These are phyloP conservation scores for Boletellus deceptivus DNA, from an alignment of 1,284 basidiomycete genomes.

Conservation along the genomic window DNA sequence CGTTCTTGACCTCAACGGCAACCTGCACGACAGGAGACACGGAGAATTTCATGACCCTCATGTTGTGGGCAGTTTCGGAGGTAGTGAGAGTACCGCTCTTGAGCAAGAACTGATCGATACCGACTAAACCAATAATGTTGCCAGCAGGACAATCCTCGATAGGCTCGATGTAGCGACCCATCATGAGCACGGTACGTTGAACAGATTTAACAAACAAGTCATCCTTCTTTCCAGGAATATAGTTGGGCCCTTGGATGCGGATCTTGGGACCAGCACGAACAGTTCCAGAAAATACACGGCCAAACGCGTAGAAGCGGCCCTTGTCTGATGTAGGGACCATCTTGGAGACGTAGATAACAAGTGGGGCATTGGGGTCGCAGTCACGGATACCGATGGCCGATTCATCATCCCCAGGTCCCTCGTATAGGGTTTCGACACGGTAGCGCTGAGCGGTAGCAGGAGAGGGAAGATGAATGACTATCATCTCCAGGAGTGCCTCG, in stretches of 20 bases:
- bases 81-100: slow-evolving; percentile 98
- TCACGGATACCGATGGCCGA: slow-evolving; percentile 98
- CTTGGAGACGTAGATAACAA: slow-evolving; percentile 99
- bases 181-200: slow-evolving; percentile 99
- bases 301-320: slow-evolving; percentile 99
- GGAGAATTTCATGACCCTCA: slow-evolving; percentile 99
- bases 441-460: slow-evolving; percentile 96
- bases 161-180: slow-evolving; percentile 98
- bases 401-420: slow-evolving; percentile 99
- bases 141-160: slow-evolving; percentile 99
- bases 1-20: slow-evolving; percentile 99
- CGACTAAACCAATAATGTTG: slow-evolving; percentile 99
- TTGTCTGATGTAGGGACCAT: slow-evolving; percentile 99
- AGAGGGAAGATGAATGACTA: slow-evolving; percentile 98
- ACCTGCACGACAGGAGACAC: slow-evolving; percentile 99
- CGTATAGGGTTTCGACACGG: slow-evolving; percentile 99
- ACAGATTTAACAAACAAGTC: slow-evolving; percentile 98
- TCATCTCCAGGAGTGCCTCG: slow-evolving; percentile 99
- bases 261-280: slow-evolving; percentile 97
- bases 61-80: slow-evolving; percentile 99
- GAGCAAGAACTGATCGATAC: slow-evolving; percentile 99
- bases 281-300: slow-evolving; percentile 99
- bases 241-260: slow-evolving; percentile 99
- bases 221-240: slow-evolving; percentile 97
- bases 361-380: slow-evolving; percentile 95